Conservation (phyloP, 768 basidiomycete genomes). For the Gymnopilus junonius region DNA sequence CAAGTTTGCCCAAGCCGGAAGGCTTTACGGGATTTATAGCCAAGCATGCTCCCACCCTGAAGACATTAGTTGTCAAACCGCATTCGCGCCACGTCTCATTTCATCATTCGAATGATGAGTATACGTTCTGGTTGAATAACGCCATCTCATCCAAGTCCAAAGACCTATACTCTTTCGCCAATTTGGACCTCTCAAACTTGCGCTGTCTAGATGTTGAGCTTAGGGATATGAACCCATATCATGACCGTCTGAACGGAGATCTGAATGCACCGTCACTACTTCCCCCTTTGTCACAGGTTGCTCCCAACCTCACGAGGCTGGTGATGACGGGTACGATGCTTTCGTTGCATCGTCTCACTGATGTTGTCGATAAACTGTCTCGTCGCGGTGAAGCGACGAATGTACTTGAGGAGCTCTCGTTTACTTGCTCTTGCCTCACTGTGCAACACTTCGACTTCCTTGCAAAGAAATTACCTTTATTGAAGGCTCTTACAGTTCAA, state of each 20-base stretch:
- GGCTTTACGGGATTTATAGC: constrained; percentile 14
- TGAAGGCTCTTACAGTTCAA: constrained; percentile 6
- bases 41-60: constrained; percentile 11
- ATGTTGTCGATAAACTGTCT: constrained; percentile 1
- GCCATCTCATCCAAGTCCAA: not conserved
- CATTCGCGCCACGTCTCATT: constrained; percentile 7
- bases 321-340: constrained; percentile 8
- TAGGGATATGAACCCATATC: not conserved
- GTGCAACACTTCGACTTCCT: constrained; percentile 13
- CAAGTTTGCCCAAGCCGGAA: constrained; percentile 6
- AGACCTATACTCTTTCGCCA: constrained; percentile 5
- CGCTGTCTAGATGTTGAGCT: constrained; percentile 18
- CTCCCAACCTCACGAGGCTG: constrained; percentile 14
- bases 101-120: constrained; percentile 12
- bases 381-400: not conserved
- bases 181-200: constrained; percentile 7
- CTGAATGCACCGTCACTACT: constrained; percentile 4
- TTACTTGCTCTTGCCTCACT: not conserved
- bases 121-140: constrained; percentile 14
- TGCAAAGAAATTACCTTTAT: not conserved
- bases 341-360: not conserved
- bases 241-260: not conserved
- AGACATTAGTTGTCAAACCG: constrained; percentile 12
- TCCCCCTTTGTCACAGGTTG: constrained; percentile 11
- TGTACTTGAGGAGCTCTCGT: constrained; percentile 9